phyloP scores from a whole-genome alignment of 148 eudicot genomes.

The Fagopyrum tataricum region DNA sequence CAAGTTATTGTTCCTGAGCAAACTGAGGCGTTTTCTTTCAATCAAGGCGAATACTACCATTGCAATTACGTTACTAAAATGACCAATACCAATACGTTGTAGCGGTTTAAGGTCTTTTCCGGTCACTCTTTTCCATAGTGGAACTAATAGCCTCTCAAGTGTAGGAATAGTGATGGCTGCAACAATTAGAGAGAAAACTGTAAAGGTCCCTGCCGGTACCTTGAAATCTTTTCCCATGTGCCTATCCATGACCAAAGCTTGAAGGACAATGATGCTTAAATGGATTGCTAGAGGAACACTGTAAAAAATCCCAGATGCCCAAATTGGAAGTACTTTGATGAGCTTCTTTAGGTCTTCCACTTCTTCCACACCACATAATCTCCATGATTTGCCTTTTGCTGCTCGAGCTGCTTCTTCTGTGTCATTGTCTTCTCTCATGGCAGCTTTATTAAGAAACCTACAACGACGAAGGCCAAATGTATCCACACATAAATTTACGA shows the following conservation, averaged over 20 bases:
- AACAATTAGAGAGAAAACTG: conserved; percentile 26
- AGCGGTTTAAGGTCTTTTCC: conserved; percentile 20
- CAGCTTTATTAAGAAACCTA: conserved; percentile 42
- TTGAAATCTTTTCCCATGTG: conserved; percentile 25
- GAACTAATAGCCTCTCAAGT: conserved; percentile 27
- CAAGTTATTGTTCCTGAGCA: neutral
- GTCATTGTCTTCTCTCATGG: conserved; percentile 15
- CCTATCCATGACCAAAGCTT: conserved; percentile 53
- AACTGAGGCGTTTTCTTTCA: conserved; percentile 31
- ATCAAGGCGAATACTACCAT: conserved; percentile 34
- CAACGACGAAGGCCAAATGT: too few relatives aligned
- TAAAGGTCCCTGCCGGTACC: conserved; percentile 31
- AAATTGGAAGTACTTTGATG: conserved; percentile 45
- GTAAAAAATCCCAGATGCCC: conserved; percentile 44
- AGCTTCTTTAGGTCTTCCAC: conserved; percentile 46
- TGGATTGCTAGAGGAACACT: conserved; percentile 11
- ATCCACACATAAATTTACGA: too few relatives aligned
- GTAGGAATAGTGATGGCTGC: conserved; percentile 29
- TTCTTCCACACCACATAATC: conserved; percentile 40
- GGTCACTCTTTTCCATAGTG: conserved; percentile 27
- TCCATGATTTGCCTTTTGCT: conserved; percentile 29
- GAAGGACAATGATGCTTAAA: conserved; percentile 43
- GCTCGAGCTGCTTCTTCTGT: conserved; percentile 7
- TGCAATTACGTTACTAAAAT: conserved; percentile 27
- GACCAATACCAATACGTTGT: conserved; percentile 34